Evolutionary conservation across 2,329 filamentous ascomycete species (phyloP).

Genomic region (Claviceps purpurea): DNA sequence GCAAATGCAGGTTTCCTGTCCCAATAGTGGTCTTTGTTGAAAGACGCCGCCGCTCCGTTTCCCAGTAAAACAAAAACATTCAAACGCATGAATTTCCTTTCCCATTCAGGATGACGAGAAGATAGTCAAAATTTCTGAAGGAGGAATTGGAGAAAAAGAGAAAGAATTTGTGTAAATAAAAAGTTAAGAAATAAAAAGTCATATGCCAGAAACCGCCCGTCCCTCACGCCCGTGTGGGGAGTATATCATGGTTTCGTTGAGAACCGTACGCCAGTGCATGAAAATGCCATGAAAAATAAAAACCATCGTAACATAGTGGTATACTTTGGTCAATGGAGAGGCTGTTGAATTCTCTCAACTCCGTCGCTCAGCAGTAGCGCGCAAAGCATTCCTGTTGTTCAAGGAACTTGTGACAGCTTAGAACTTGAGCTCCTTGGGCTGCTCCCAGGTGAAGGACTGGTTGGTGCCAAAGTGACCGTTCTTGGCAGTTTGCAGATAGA

Average conservation of each 20-base stretch:
- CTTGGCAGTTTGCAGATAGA: conserved; percentile 98
- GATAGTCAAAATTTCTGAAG: conserved; percentile 8
- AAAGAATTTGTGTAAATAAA: conserved; percentile 5
- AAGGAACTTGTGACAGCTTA: conserved; percentile 35
- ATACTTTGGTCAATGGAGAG: conserved; percentile 18
- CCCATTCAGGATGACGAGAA: conserved; percentile 9
- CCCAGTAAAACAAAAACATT: conserved; percentile 19
- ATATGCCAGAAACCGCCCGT: conserved; percentile 22
- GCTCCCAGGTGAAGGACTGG: conserved; percentile 96
- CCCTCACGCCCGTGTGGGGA: conserved; percentile 20
- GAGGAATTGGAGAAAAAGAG: conserved; percentile 1
- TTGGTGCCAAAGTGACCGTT: conserved; percentile 98
- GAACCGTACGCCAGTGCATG: conserved; percentile 29
- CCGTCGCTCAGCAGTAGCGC: conserved; percentile 1
- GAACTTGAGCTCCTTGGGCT: conserved; percentile 88
- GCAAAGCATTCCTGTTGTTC: background rate
- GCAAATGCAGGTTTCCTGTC: conserved; percentile 23
- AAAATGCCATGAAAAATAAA: conserved; percentile 23
- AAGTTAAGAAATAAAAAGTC: conserved; percentile 8
- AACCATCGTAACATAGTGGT: conserved; percentile 20
- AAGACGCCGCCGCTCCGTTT: conserved; percentile 27
- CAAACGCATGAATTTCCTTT: background rate
- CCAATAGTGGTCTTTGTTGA: conserved; percentile 30
- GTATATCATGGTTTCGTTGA: conserved; percentile 29
- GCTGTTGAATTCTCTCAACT: conserved; percentile 27